Evolutionary conservation across 805 yeast genomes (phyloP).

Genomic region (Nadsonia fulvescens): DNA sequence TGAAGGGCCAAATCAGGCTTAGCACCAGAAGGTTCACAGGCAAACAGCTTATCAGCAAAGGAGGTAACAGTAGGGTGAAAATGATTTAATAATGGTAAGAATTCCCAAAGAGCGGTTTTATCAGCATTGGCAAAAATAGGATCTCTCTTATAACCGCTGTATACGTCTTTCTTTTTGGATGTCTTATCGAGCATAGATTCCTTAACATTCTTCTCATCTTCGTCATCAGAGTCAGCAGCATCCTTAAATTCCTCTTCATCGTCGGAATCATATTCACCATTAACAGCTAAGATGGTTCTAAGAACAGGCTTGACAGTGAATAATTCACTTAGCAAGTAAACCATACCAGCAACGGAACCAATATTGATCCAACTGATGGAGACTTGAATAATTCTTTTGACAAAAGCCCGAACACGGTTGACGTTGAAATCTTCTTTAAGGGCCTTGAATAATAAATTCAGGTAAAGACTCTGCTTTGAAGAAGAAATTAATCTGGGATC

Average conservation of each 20-base stretch:
- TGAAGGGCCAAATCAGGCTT: slow-evolving; percentile 86
- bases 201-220: slow-evolving; percentile 7
- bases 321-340: slow-evolving; percentile 54
- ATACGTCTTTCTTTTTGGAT: slow-evolving; percentile 16
- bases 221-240: slow-evolving; percentile 14
- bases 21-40: slow-evolving; percentile 20
- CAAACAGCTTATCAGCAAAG: slow-evolving; percentile 40
- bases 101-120: slow-evolving; percentile 73
- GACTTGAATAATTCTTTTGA: slow-evolving; percentile 73
- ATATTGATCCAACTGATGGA: slow-evolving; percentile 73
- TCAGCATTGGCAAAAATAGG: slow-evolving; percentile 85
- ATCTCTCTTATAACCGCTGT: slow-evolving; percentile 81
- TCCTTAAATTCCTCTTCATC: slow-evolving; percentile 20
- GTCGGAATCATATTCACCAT: slow-evolving; percentile 22
- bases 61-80: slow-evolving; percentile 83
- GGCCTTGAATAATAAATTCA: slow-evolving; percentile 72
- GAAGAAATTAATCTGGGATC: slow-evolving; percentile 74
- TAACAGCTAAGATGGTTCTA: slow-evolving; percentile 34
- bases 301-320: slow-evolving; percentile 26
- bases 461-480: slow-evolving; percentile 81
- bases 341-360: slow-evolving; percentile 77
- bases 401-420: slow-evolving; percentile 69
- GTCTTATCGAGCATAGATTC: too few relatives aligned
- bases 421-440: slow-evolving; percentile 47
- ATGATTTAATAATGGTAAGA: slow-evolving; percentile 53